Evolutionary conservation across 2,329 filamentous ascomycete genomes (phyloP), one percentile per base, ranked within the genome.

Genomic region (Colletotrichum musicola): DNA sequence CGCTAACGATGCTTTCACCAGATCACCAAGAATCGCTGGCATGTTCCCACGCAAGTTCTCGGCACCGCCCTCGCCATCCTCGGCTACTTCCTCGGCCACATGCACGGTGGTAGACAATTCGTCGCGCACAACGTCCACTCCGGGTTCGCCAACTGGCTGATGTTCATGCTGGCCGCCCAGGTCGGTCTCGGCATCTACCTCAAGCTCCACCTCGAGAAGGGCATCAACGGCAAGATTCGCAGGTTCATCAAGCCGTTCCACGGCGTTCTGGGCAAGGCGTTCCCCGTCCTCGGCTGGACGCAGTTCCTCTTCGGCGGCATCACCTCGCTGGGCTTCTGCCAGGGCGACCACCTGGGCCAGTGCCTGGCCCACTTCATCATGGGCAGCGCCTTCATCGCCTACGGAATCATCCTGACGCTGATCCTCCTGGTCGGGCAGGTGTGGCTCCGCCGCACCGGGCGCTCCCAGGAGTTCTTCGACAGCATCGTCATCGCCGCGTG

Each of bases 341-440:
- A 94, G 73, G 94, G 87, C 62, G 95, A 98, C 66, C 95, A 99
- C 77, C 79, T 94, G 1, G 95, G 95, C 38, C 96, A 99, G 80
- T 99, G 96, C 80, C 82, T 93, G 49, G 96, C 96, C 1, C 96
- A 99, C 80, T 99, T 98, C 80, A 99, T 98, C 80, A 99, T 99
- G 96, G 96, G 96, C 51, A 92, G 93, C 73, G 95, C 95, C 1
- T 99, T 99, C 78, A 95, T 99, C 73, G 96, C 88, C 35, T 99
- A 99, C 76, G 96, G 93, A 30, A 92, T 98, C 62, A 78, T 97
- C 44, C 86, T 99, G 72, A 95, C 93, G 2, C 91, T 98, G 20
- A 82, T 98, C 20, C 87, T 98, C 40, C 83, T 98, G 7, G 94
- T 96, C 47, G 96, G 96, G 14, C 96, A 98, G 80, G 82, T 89